Conservation (phyloP, 805 yeast species). For the Myxozyma neglecta region DNA sequence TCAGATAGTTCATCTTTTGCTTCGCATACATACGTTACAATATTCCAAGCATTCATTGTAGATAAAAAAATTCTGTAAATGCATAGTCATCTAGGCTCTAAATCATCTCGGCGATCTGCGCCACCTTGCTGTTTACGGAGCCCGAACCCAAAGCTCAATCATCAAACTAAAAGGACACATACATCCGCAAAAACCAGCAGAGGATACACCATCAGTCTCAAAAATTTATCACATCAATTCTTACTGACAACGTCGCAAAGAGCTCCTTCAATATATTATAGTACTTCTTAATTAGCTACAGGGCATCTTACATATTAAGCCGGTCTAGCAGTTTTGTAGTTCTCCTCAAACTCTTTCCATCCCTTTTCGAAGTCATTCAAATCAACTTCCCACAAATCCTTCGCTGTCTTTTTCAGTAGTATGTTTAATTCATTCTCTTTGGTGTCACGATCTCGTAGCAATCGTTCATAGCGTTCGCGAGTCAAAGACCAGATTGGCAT, state of each 20-base stretch:
- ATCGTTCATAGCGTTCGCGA: slow-evolving; percentile 77
- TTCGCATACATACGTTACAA: neutral
- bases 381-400: slow-evolving; percentile 85
- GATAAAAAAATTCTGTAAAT: no score
- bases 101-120: neutral
- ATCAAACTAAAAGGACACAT: neutral
- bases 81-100: neutral
- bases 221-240: no score
- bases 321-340: slow-evolving; percentile 9
- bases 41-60: no score
- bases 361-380: slow-evolving; percentile 67
- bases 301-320: neutral
- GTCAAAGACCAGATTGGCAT: slow-evolving; percentile 95
- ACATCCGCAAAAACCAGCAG: no score
- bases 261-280: no score
- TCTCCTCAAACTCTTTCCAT: slow-evolving; percentile 67
- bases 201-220: no score
- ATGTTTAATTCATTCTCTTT: slow-evolving; percentile 69
- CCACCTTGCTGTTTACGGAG: neutral
- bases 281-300: no score
- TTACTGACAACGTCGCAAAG: no score
- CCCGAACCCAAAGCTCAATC: neutral
- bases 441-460: slow-evolving; percentile 68
- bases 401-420: slow-evolving; percentile 68
- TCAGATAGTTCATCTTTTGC: no score